phyloP scores from a whole-genome alignment of 306 rosid species.

The Ormosia semicastrata region DNA sequence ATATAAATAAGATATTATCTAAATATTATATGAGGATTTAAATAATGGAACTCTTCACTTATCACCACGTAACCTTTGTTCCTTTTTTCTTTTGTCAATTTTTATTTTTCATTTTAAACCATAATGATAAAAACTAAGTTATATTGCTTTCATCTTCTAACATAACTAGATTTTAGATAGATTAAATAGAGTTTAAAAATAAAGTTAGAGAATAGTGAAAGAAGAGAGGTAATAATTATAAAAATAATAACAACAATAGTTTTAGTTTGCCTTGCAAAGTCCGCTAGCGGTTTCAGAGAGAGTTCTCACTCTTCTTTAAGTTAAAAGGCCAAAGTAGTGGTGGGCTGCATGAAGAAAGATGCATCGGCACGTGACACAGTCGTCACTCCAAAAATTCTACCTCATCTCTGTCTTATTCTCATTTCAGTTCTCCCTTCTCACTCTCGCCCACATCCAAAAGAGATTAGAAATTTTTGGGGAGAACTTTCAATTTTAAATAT shows the following conservation, averaged over 20 bases:
- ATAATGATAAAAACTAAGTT: not conserved
- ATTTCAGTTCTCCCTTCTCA: not conserved
- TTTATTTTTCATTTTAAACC: not conserved
- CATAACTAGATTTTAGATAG: not conserved
- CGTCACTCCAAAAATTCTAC: slow-evolving; percentile 29
- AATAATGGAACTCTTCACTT: not conserved
- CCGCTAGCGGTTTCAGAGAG: slow-evolving; percentile 40
- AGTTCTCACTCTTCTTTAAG: slow-evolving; percentile 37
- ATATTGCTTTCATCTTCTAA: not conserved
- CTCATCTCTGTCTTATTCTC: slow-evolving; percentile 24
- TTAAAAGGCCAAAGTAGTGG: slow-evolving; percentile 32
- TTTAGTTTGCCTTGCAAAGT: slow-evolving; percentile 40
- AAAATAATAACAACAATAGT: not conserved
- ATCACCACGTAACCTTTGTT: not conserved
- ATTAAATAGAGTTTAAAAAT: not conserved
- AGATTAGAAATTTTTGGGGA: too few relatives aligned
- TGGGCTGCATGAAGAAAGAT: slow-evolving; percentile 54
- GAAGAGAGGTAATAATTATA: not conserved
- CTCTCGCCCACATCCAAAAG: too few relatives aligned
- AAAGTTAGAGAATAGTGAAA: not conserved
- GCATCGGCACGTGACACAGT: slow-evolving; percentile 58
- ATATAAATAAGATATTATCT: not conserved
- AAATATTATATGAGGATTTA: too few relatives aligned
- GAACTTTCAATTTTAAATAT: not conserved
- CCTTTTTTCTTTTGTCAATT: not conserved